phyloP scores from a whole-genome alignment of 2,329 filamentous ascomycete species.

The Xylaria multiplex region DNA sequence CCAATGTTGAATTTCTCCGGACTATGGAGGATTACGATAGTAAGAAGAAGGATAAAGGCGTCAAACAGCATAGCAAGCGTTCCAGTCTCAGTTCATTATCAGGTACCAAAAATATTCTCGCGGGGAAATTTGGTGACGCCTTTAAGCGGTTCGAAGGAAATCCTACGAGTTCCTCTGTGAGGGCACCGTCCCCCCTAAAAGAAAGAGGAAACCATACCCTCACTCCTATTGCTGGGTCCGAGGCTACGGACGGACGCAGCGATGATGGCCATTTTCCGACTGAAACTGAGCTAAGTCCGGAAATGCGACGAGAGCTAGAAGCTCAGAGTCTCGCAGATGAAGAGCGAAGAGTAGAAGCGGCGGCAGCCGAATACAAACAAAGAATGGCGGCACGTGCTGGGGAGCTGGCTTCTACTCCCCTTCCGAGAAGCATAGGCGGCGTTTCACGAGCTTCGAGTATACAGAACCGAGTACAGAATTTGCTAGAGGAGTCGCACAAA shows the following conservation, averaged over 20 bases:
- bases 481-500: slow-evolving; percentile 81
- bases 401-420: slow-evolving; percentile 51
- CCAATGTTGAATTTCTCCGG: slow-evolving; percentile 84
- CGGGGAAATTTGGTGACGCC: slow-evolving; percentile 89
- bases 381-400: slow-evolving; percentile 69
- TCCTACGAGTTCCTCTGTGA: slow-evolving; percentile 46
- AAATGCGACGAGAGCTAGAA: slow-evolving; percentile 90
- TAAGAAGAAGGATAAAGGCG: slow-evolving; percentile 63
- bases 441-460: slow-evolving; percentile 81
- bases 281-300: slow-evolving; percentile 79
- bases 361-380: slow-evolving; percentile 86
- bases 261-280: slow-evolving; percentile 73
- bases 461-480: slow-evolving; percentile 86
- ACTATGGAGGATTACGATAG: slow-evolving; percentile 74
- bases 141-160: slow-evolving; percentile 88
- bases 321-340: slow-evolving; percentile 83
- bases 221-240: slow-evolving; percentile 80
- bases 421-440: slow-evolving; percentile 66
- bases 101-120: slow-evolving; percentile 83
- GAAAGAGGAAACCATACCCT: slow-evolving; percentile 61
- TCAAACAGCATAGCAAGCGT: slow-evolving; percentile 72
- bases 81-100: slow-evolving; percentile 77
- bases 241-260: slow-evolving; percentile 73
- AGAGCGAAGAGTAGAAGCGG: slow-evolving; percentile 87
- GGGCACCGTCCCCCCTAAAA: slow-evolving; percentile 62